A percentile compares a stretch with the other conserved stretches of the same genome.
Conservation (phyloP, 345 rosid species). For the Capsella bursapastoris region DNA sequence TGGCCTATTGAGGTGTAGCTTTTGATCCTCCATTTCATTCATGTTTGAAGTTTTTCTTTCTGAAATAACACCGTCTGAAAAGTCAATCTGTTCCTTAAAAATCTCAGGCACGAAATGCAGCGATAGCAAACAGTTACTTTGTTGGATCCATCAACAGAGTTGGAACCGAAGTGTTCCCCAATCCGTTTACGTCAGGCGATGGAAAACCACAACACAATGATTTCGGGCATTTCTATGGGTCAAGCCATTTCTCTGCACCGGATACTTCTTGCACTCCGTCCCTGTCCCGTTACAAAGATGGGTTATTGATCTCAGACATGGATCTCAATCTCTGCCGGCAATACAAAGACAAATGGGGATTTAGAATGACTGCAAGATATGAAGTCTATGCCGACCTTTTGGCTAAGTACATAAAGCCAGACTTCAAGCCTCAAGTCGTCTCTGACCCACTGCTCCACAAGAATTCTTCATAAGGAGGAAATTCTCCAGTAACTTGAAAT, state of each 20-base stretch:
- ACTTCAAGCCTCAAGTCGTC: slow-evolving; percentile 75
- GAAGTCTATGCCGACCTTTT: slow-evolving; percentile 71
- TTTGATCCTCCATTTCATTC: neutral
- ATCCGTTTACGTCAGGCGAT: slow-evolving; percentile 92
- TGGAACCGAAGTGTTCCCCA: slow-evolving; percentile 92
- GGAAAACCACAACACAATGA: slow-evolving; percentile 82
- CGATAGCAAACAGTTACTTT: slow-evolving; percentile 91
- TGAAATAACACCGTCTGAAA: neutral
- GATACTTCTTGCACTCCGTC: slow-evolving; percentile 95
- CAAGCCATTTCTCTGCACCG: slow-evolving; percentile 91
- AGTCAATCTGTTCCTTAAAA: neutral
- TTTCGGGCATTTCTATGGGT: slow-evolving; percentile 94
- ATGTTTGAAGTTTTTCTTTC: neutral
- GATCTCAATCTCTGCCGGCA: slow-evolving; percentile 94
- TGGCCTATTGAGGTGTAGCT: slow-evolving; percentile 92
- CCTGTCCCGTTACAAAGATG: slow-evolving; percentile 76
- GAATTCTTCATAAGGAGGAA: slow-evolving; percentile 47
- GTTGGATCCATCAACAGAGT: slow-evolving; percentile 97
- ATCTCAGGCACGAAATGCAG: slow-evolving; percentile 89
- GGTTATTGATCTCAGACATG: slow-evolving; percentile 82
- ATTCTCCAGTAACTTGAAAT: neutral
- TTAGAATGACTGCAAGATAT: slow-evolving; percentile 85
- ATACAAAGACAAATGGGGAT: slow-evolving; percentile 94
- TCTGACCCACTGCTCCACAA: slow-evolving; percentile 77
- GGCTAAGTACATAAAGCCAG: slow-evolving; percentile 63